Percentiles rank a stretch among this genome's conserved stretches.
Evolutionary conservation across 1,284 basidiomycete genomes (phyloP).

Genomic region (Sporisorium iseilematis-ciliati): DNA sequence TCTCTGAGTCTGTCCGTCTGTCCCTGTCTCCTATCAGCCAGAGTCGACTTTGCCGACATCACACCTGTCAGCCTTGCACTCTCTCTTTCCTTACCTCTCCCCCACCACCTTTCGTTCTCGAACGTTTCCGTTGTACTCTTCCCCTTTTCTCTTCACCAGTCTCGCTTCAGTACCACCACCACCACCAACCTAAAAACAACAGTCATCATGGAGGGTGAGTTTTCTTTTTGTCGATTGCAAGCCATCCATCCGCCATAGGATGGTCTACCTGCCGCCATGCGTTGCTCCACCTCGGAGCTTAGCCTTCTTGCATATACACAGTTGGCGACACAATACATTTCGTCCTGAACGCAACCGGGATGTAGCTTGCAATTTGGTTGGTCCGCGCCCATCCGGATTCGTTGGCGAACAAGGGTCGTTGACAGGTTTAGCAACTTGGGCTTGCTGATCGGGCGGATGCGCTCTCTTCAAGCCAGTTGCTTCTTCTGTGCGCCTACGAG

Average conservation of each 20-base stretch:
- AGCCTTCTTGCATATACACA: not conserved
- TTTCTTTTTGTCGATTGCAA: not conserved
- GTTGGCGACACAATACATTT: not conserved
- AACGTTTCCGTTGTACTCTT: slow-evolving; percentile 1
- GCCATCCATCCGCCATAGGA: slow-evolving; percentile 16
- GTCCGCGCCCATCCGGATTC: not conserved
- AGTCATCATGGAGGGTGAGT: slow-evolving; percentile 56
- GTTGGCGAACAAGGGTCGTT: not conserved
- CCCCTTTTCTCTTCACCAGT: not conserved
- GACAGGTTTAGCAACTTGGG: not conserved
- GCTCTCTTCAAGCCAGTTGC: not conserved
- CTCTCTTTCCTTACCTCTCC: not conserved
- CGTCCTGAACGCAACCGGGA: not conserved
- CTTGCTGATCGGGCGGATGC: not conserved
- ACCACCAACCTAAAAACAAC: slow-evolving; percentile 15
- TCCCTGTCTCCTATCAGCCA: slow-evolving; percentile 15
- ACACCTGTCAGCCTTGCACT: slow-evolving; percentile 1
- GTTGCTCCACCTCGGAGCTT: not conserved
- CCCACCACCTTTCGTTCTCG: slow-evolving; percentile 9
- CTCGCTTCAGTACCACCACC: slow-evolving; percentile 23
- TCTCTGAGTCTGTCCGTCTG: not conserved
- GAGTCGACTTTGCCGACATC: slow-evolving; percentile 21
- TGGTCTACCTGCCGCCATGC: not conserved
- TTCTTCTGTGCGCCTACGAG: not conserved
- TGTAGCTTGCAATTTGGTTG: not conserved